These are phyloP conservation scores for Colletotrichum sp. DNA, from an alignment of 2,329 filamentous ascomycete genomes.

Conservation along the genomic window DNA sequence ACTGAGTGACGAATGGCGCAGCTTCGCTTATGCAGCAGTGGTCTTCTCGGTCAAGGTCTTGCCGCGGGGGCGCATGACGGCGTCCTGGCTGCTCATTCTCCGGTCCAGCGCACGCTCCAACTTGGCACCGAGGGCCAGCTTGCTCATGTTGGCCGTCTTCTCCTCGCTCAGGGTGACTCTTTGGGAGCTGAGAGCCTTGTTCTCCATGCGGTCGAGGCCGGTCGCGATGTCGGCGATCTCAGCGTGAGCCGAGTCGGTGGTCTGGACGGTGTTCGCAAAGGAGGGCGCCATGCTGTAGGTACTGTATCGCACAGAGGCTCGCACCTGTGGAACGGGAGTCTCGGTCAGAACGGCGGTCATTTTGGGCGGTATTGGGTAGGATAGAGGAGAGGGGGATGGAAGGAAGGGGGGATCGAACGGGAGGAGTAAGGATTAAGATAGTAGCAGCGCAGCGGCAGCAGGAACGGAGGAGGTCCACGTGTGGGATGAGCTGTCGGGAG, in stretches of 20 bases:
- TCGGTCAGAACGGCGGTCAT: slow-evolving; percentile 13
- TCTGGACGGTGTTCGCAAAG: slow-evolving; percentile 62
- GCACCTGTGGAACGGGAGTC: slow-evolving; percentile 41
- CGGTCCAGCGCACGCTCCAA: slow-evolving; percentile 86
- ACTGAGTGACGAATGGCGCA: background rate
- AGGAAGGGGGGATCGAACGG: slow-evolving; percentile 8
- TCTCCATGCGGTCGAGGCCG: slow-evolving; percentile 86
- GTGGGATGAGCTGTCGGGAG: background rate
- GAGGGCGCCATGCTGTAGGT: slow-evolving; percentile 66
- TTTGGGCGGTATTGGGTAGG: background rate
- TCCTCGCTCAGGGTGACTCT: slow-evolving; percentile 80
- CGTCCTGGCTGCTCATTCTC: slow-evolving; percentile 88
- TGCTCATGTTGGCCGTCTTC: slow-evolving; percentile 82
- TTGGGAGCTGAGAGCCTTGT: slow-evolving; percentile 83
- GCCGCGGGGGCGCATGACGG: slow-evolving; percentile 72
- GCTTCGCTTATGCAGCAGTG: slow-evolving; percentile 1
- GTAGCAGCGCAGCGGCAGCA: background rate
- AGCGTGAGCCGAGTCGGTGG: slow-evolving; percentile 59
- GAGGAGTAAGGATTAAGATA: slow-evolving; percentile 1
- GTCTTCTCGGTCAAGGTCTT: slow-evolving; percentile 42
- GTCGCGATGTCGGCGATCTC: slow-evolving; percentile 75
- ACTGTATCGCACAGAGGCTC: slow-evolving; percentile 62
- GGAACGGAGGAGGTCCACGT: slow-evolving; percentile 6
- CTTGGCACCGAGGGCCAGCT: slow-evolving; percentile 88
- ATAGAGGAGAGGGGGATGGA: background rate